These are phyloP conservation scores for Colletotrichum musae DNA, from an alignment of 2,329 filamentous ascomycete species.

Conservation along the genomic window DNA sequence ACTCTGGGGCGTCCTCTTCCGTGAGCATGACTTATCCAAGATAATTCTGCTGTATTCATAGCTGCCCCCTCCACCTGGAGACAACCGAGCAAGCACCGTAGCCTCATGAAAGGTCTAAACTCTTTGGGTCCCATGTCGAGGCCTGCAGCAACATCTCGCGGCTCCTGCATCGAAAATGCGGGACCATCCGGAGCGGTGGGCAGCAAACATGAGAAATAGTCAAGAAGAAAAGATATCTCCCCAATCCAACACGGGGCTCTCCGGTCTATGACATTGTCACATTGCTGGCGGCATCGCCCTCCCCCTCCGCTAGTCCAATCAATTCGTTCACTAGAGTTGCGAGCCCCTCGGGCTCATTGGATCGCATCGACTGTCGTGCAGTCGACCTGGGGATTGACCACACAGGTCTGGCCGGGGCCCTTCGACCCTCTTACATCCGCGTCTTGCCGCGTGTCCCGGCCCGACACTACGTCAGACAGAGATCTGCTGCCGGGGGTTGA, in stretches of 20 bases:
- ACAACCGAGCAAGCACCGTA: neutral
- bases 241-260: constrained; percentile 20
- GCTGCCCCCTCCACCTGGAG: neutral
- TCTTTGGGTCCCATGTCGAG: neutral
- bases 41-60: neutral
- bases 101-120: neutral
- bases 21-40: neutral
- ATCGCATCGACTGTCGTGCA: constrained; percentile 9
- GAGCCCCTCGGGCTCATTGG: constrained; percentile 6
- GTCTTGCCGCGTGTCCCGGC: constrained; percentile 11
- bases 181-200: constrained; percentile 42
- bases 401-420: neutral
- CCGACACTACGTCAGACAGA: neutral
- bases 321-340: neutral
- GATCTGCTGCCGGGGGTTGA: neutral
- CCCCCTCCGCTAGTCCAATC: neutral
- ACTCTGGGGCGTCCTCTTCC: neutral
- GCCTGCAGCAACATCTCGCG: constrained; percentile 21
- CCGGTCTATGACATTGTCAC: too few relatives aligned
- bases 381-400: constrained; percentile 7
- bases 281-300: neutral
- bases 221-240: constrained; percentile 26
- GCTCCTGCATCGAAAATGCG: constrained; percentile 7
- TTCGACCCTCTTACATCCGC: constrained; percentile 20
- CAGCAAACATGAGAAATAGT: constrained; percentile 40